Percentiles rank a stretch among this genome's conserved stretches.
These are phyloP conservation scores for Eragrostis nindensis DNA, from an alignment of 176 grass and related monocot genomes.

Conservation along the genomic window DNA sequence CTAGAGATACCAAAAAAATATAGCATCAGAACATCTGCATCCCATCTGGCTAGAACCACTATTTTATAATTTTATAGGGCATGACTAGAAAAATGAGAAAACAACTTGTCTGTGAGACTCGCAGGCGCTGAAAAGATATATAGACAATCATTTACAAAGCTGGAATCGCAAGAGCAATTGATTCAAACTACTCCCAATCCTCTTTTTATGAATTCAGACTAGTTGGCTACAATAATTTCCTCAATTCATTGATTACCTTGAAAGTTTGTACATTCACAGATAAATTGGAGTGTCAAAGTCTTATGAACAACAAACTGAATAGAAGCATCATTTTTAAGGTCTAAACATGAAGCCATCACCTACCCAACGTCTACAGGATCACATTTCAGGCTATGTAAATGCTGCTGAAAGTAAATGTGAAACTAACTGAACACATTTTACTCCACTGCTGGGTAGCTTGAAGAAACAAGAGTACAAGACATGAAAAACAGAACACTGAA, in stretches of 20 bases:
- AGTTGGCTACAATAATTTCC: slow-evolving; percentile 5
- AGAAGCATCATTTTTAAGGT: neutral
- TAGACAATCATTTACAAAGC: neutral
- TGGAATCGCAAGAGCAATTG: slow-evolving; percentile 2
- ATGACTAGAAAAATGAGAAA: neutral
- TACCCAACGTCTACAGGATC: neutral
- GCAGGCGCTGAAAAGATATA: neutral
- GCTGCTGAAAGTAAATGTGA: neutral
- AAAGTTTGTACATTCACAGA: neutral
- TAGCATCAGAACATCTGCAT: slow-evolving; percentile 8
- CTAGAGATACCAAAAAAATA: neutral
- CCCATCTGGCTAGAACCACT: neutral
- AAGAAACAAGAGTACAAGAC: neutral
- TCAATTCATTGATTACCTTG: slow-evolving; percentile 21
- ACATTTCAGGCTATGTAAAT: neutral
- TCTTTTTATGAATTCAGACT: neutral
- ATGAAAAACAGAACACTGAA: too few relatives aligned
- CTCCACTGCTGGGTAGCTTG: neutral
- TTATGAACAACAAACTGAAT: slow-evolving; percentile 4
- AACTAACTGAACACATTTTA: neutral
- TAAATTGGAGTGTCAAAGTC: neutral
- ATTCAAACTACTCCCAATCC: neutral
- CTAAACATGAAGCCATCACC: neutral
- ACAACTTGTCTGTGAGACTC: neutral
- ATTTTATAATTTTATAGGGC: neutral